A percentile compares a stretch with the other conserved stretches of the same genome.
Evolutionary conservation across 148 eudicot genomes (phyloP).

Genomic region (Dysphania ambrosioides): DNA sequence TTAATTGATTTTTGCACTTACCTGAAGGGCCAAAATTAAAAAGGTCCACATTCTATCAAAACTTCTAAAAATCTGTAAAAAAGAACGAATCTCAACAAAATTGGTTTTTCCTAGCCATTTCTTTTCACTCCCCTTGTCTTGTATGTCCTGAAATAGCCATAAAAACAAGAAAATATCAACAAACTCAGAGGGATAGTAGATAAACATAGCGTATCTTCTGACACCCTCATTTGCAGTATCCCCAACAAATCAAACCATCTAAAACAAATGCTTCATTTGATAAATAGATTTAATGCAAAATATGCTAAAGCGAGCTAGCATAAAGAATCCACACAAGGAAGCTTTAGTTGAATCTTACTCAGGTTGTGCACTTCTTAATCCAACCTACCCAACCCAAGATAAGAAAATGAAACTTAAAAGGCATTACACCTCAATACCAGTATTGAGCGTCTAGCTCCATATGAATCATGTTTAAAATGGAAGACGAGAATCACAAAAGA

Average conservation of each 20-base stretch:
- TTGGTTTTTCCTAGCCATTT: constrained; percentile 94
- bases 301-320: not conserved
- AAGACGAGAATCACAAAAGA: no score
- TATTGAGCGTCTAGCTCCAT: not conserved
- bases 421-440: not conserved
- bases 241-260: not conserved
- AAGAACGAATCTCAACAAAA: constrained; percentile 87
- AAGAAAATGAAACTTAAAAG: not conserved
- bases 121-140: constrained; percentile 31
- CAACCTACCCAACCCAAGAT: not conserved
- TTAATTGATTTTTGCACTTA: constrained; percentile 9
- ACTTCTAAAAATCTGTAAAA: constrained; percentile 89
- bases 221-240: not conserved
- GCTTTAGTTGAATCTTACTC: not conserved
- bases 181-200: not conserved
- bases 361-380: not conserved
- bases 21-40: constrained; percentile 89
- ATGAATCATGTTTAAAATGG: no score
- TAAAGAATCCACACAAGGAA: not conserved
- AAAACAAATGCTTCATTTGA: not conserved
- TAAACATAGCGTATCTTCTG: not conserved
- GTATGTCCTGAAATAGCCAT: constrained; percentile 28
- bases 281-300: not conserved
- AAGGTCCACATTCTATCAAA: constrained; percentile 98
- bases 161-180: not conserved